phyloP scores from a whole-genome alignment of 1,139 yeast species.

The Suhomyces yuchorum region DNA sequence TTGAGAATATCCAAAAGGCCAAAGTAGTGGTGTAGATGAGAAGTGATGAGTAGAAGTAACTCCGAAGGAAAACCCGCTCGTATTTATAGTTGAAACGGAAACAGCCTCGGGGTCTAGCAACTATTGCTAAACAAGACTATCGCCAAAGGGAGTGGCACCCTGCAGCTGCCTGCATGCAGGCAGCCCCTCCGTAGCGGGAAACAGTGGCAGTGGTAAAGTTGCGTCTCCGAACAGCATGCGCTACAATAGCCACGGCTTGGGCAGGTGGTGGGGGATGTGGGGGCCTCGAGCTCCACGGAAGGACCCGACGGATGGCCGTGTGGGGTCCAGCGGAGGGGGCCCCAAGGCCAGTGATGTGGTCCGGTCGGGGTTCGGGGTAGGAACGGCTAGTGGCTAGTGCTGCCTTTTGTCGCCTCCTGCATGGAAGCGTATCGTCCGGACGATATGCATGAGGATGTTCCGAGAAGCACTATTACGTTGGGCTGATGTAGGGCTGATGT shows the following conservation, averaged over 20 bases:
- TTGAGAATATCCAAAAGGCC: too few relatives aligned
- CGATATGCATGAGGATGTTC: not conserved
- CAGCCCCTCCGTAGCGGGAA: not conserved
- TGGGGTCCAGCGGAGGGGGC: not conserved
- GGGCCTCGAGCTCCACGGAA: too few relatives aligned
- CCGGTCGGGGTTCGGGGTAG: not conserved
- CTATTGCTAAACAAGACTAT: not conserved
- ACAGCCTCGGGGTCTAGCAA: conserved; percentile 3
- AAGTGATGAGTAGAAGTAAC: not conserved
- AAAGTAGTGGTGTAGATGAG: not conserved
- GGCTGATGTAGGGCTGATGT: too few relatives aligned
- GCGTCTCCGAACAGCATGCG: not conserved
- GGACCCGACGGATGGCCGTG: too few relatives aligned
- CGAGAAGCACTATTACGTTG: not conserved
- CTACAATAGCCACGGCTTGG: not conserved
- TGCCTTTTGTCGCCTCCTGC: not conserved
- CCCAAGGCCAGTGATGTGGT: too few relatives aligned
- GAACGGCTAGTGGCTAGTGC: not conserved
- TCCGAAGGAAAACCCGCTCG: not conserved
- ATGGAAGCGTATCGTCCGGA: not conserved
- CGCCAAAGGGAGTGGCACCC: not conserved
- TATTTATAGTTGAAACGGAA: not conserved
- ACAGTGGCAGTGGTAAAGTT: not conserved
- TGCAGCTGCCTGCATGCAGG: not conserved
- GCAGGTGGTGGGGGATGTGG: not conserved